Conservation (phyloP, 192 early-diverging fungal genomes). For the Backusella mclennaniae region DNA sequence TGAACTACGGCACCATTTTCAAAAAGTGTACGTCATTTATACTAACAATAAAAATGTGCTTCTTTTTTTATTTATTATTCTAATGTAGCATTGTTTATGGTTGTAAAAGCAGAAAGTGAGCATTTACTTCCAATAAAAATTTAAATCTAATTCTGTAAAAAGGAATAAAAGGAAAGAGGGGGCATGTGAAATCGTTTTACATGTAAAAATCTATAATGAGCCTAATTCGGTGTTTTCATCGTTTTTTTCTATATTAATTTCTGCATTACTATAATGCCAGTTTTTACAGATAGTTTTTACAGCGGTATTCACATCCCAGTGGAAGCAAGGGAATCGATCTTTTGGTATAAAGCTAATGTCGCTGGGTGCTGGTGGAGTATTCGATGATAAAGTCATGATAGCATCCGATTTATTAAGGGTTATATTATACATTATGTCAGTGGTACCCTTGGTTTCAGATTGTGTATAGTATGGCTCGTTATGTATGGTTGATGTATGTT, state of each 20-base stretch:
- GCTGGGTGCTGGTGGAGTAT: neutral
- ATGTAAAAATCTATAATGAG: neutral
- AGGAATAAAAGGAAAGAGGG: neutral
- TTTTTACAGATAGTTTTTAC: conserved; percentile 8
- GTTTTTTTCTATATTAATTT: neutral
- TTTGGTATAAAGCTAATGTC: neutral
- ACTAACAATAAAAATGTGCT: neutral
- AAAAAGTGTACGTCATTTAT: neutral
- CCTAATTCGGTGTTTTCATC: neutral
- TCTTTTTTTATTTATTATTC: neutral
- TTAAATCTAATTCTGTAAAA: neutral
- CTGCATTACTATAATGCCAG: neutral
- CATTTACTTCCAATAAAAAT: neutral
- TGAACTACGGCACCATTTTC: no score
- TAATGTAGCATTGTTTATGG: neutral
- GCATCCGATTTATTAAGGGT: neutral
- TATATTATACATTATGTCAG: neutral
- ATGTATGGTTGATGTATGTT: neutral
- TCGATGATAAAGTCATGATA: neutral
- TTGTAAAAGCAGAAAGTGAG: neutral
- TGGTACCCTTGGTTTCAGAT: neutral
- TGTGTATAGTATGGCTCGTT: neutral
- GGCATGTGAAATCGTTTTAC: neutral
- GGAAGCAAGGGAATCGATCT: conserved; percentile 34
- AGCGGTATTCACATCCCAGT: conserved; percentile 35